Evolutionary conservation across 306 rosid genomes (phyloP), one percentile per base, ranked within the genome.

Genomic region (Gynostemma pentaphyllum): DNA sequence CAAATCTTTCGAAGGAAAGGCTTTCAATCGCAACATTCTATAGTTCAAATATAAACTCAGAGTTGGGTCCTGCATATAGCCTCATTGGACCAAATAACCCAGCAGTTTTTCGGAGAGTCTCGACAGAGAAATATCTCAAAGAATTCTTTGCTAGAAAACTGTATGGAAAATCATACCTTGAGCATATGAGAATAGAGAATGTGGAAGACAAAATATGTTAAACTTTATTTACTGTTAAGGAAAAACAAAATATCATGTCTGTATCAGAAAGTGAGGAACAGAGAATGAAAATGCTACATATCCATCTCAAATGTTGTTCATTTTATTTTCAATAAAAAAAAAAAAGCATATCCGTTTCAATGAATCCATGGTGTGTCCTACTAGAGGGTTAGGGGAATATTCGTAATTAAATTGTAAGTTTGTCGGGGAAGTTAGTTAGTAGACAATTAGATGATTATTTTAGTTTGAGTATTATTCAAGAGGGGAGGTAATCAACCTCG

Each of bases 11-110:
- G 10, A 74, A 74, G 13, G 88, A 85, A 22, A 80, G 94, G 53
- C 19, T 85, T 5, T 74, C 80, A 0, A 34, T 82, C 2, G 88
- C 80, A 47, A 74, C 88, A 46, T 85, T 85, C 50, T 70, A 59
- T 42, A 63, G 53, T 4, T 75, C 81, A 7, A 74, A 64, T 7
- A 22, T 80, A 44, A 80, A 60, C 27, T 10, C 44, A 6, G 76
- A 62, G 52, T 65, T 82, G 7, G 81, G 94, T 34, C 94, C 88
- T 2, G 59, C 72, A 14, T 62, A 73, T 24, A 66, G 72, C 61
- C 72, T 82, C 52, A 6, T 82, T 4, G 75, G 74, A 48, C 59
- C 72, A 5, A 18, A 80, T 32, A 74, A 12, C 26, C 84, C 79
- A 5, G 57, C 84, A 7, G 9, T 50, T 29, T 81, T 78, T 65